Evolutionary conservation across 345 rosid genomes (phyloP).

Genomic region (Eutrema heterophyllum): DNA sequence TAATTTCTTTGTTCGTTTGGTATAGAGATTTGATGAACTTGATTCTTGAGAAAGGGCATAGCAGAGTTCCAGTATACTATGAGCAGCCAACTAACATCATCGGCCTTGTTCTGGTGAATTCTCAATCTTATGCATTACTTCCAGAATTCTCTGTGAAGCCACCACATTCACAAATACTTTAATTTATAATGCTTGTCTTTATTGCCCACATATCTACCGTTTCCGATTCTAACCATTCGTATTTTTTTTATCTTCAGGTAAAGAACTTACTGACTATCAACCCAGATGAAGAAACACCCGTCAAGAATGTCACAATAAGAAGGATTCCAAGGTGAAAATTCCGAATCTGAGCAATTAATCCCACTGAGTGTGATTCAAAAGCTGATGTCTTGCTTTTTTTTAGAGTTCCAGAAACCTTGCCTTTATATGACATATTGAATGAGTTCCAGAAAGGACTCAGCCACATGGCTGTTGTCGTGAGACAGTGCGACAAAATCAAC

Average conservation of each 20-base stretch:
- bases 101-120: slow-evolving; percentile 75
- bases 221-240: background rate
- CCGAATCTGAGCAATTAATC: background rate
- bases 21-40: slow-evolving; percentile 68
- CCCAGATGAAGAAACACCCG: slow-evolving; percentile 75
- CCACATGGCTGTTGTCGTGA: slow-evolving; percentile 95
- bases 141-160: background rate
- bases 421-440: slow-evolving; percentile 90
- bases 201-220: background rate
- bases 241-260: slow-evolving; percentile 35
- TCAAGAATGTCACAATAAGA: slow-evolving; percentile 81
- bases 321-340: slow-evolving; percentile 73
- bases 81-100: slow-evolving; percentile 88
- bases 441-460: slow-evolving; percentile 99
- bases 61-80: slow-evolving; percentile 95
- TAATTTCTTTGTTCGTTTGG: slow-evolving; percentile 7
- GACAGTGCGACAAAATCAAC: slow-evolving; percentile 39
- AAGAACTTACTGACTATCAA: slow-evolving; percentile 82
- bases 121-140: slow-evolving; percentile 6
- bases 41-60: slow-evolving; percentile 94
- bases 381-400: slow-evolving; percentile 14
- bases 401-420: slow-evolving; percentile 79
- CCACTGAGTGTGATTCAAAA: background rate
- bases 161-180: background rate
- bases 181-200: background rate